These are phyloP conservation scores for Aphanomyces cochlioides DNA, from an alignment of 352 stramenopile species.

Conservation along the genomic window DNA sequence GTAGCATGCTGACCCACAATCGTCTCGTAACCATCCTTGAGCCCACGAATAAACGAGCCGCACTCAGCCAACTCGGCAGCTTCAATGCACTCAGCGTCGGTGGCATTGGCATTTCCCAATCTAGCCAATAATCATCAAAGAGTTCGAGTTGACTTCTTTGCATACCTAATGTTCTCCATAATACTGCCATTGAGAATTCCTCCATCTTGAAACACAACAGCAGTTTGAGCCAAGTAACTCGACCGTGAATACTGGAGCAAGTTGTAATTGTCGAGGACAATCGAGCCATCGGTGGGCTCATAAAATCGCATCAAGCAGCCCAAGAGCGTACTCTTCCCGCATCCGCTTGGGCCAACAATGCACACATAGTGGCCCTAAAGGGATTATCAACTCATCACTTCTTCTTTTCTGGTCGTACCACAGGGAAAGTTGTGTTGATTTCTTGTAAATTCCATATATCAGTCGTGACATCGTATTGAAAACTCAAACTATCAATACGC, in stretches of 20 bases:
- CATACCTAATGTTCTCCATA: slow-evolving; percentile 82
- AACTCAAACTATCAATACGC: slow-evolving; percentile 66
- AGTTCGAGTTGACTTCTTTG: background rate
- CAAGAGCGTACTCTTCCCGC: slow-evolving; percentile 82
- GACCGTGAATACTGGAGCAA: slow-evolving; percentile 86
- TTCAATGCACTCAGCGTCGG: slow-evolving; percentile 74
- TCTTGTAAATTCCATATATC: slow-evolving; percentile 57
- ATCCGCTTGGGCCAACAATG: slow-evolving; percentile 76
- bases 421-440: slow-evolving; percentile 61
- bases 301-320: slow-evolving; percentile 86
- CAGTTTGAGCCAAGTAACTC: slow-evolving; percentile 84
- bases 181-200: slow-evolving; percentile 85
- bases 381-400: background rate
- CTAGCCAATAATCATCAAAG: background rate
- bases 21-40: slow-evolving; percentile 82
- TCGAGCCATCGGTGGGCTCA: slow-evolving; percentile 70
- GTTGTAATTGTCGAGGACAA: slow-evolving; percentile 72
- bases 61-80: slow-evolving; percentile 72
- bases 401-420: slow-evolving; percentile 37
- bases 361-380: slow-evolving; percentile 54
- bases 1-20: slow-evolving; percentile 55
- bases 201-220: slow-evolving; percentile 81
- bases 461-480: slow-evolving; percentile 9
- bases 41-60: slow-evolving; percentile 62
- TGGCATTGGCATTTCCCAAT: slow-evolving; percentile 52